These are phyloP conservation scores for Colletotrichum tofieldiae DNA, from an alignment of 2,329 filamentous ascomycete species.

Conservation along the genomic window DNA sequence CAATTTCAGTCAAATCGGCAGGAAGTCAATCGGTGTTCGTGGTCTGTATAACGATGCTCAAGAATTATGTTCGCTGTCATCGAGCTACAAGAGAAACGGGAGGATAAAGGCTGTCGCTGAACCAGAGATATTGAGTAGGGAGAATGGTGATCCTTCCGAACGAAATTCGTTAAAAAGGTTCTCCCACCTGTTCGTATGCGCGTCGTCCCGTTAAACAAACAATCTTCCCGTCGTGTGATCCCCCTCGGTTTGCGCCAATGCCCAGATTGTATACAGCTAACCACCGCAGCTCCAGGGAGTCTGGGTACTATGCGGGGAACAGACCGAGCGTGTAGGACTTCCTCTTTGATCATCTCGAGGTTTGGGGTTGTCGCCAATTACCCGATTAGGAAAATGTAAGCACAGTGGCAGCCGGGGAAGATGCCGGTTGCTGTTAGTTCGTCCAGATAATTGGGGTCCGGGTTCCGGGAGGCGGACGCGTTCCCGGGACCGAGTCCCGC, in stretches of 20 bases:
- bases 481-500: not conserved
- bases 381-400: conserved; percentile 5
- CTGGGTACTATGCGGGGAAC: conserved; percentile 28
- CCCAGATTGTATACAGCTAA: conserved; percentile 12
- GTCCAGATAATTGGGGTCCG: not conserved
- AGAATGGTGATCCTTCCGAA: not conserved
- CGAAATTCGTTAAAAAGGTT: not conserved
- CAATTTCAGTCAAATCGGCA: too few species aligned
- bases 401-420: conserved; percentile 12
- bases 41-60: not conserved
- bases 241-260: not conserved
- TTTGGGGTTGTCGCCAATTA: not conserved
- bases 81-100: not conserved
- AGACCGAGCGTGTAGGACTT: conserved; percentile 26
- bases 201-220: not conserved
- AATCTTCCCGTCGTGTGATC: conserved; percentile 17
- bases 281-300: not conserved
- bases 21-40: not conserved
- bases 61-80: not conserved
- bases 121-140: not conserved
- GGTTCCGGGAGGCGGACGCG: not conserved
- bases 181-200: not conserved
- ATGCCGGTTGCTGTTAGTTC: conserved; percentile 3
- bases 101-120: not conserved
- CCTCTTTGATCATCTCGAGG: not conserved